Evolutionary conservation across 352 stramenopile species (phyloP), one percentile per base, ranked within the genome.

Genomic region (Phytopythium mirpurense): DNA sequence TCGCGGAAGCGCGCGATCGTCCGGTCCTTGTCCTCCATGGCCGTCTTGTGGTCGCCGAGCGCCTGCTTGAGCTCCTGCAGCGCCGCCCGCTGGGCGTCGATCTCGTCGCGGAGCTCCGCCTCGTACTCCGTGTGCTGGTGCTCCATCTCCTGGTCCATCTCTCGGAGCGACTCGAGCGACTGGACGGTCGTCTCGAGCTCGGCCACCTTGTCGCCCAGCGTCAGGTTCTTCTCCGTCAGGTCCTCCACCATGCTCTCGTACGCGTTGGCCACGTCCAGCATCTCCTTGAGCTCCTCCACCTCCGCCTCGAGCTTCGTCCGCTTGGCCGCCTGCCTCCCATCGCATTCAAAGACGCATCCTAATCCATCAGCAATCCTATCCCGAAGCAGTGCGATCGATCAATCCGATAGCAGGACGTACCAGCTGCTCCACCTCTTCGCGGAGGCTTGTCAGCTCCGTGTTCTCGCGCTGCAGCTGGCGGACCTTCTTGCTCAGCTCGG

Each of bases 181-280:
- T 72, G 63, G 15, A 93, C 78, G 0, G 74, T 84, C 14, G 73
- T 72, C 51, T 89, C 78, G 15, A 94, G 47, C 32, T 94, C 86
- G 0, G 83, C 83, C 2, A 93, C 63, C 53, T 88, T 86, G 15
- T 96, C 86, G 7, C 83, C 84, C 1, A 96, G 63, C 8, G 71
- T 86, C 47, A 96, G 36, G 35, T 96, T 96, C 54, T 93, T 96
- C 50, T 96, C 86, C 0, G 86, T 93, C 16, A 96, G 62, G 38
- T 90, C 72, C 70, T 96, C 83, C 21, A 96, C 83, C 84, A 96
- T 94, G 23, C 67, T 77, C 51, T 96, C 86, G 53, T 96, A 96
- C 0, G 81, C 86, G 31, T 88, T 92, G 2, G 86, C 86, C 32
- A 93, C 64, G 54, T 96, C 86, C 7, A 96, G 61, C 54, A 92